Conservation (phyloP, 805 yeast genomes). For the Suhomyces xylopsoci region DNA sequence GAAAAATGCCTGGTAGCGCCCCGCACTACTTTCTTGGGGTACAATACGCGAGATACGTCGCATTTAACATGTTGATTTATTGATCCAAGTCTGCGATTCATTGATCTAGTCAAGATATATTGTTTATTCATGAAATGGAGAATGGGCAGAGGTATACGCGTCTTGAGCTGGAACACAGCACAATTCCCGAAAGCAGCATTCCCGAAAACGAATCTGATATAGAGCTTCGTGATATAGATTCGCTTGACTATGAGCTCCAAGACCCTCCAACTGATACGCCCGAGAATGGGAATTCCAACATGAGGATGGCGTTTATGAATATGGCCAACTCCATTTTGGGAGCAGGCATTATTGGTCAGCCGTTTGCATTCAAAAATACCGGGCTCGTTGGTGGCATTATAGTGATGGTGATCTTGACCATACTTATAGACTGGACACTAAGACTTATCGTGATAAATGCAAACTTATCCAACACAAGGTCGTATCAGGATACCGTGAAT, state of each 20-base stretch:
- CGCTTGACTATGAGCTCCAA: constrained; percentile 14
- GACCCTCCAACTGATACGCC: neutral
- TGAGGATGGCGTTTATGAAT: constrained; percentile 92
- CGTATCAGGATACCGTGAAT: constrained; percentile 83
- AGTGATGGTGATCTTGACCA: constrained; percentile 55
- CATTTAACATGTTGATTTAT: too few species aligned
- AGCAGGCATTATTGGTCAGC: constrained; percentile 94
- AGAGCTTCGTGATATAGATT: constrained; percentile 15
- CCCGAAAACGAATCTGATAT: constrained; percentile 11
- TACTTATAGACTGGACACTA: constrained; percentile 84
- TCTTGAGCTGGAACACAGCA: neutral
- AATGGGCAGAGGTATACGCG: neutral
- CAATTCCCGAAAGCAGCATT: neutral
- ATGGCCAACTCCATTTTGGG: constrained; percentile 95
- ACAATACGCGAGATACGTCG: neutral
- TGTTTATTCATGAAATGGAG: neutral
- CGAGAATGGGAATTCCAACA: constrained; percentile 33
- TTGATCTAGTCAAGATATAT: neutral
- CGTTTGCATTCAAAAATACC: constrained; percentile 78
- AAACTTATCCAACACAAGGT: constrained; percentile 66
- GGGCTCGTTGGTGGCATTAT: constrained; percentile 76
- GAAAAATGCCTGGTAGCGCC: neutral
- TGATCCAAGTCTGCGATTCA: neutral
- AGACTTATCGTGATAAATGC: constrained; percentile 79
- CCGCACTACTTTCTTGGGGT: neutral